Evolutionary conservation across 805 yeast species (phyloP).

Genomic region (Yamadazyma paraphyllophila): DNA sequence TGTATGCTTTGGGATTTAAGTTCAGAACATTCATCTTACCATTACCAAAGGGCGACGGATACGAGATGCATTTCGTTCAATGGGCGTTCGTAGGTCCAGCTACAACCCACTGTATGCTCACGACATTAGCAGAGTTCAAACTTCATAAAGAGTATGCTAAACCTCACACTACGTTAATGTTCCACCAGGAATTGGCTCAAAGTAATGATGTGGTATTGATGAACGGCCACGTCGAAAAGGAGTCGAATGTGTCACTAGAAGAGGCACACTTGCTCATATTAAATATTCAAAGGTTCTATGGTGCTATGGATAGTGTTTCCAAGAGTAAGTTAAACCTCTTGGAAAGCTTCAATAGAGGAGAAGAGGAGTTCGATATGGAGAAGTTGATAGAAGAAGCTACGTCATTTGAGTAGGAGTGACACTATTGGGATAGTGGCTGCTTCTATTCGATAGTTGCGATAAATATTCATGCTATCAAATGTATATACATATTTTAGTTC

Average conservation of each 20-base stretch:
- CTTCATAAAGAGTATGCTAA: conserved; percentile 88
- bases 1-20: conserved; percentile 63
- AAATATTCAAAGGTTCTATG: conserved; percentile 81
- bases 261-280: conserved; percentile 78
- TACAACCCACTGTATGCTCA: conserved; percentile 85
- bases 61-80: conserved; percentile 88
- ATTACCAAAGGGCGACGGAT: conserved; percentile 63
- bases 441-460: not conserved
- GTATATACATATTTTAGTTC: too few relatives aligned
- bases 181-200: conserved; percentile 72
- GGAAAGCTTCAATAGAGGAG: conserved; percentile 68
- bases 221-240: conserved; percentile 82
- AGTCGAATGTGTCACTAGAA: conserved; percentile 59
- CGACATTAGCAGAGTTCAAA: conserved; percentile 89
- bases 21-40: conserved; percentile 90
- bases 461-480: too few relatives aligned
- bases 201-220: conserved; percentile 68
- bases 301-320: conserved; percentile 49
- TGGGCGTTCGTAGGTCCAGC: conserved; percentile 86
- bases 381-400: conserved; percentile 70
- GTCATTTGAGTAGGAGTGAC: conserved; percentile 53
- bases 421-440: too few relatives aligned
- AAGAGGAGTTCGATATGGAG: conserved; percentile 62
- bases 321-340: conserved; percentile 57
- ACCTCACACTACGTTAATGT: conserved; percentile 88